A percentile compares a stretch with the other conserved stretches of the same genome.
Evolutionary conservation across 441 rosid genomes (phyloP).

Genomic region (Croton setiger): DNA sequence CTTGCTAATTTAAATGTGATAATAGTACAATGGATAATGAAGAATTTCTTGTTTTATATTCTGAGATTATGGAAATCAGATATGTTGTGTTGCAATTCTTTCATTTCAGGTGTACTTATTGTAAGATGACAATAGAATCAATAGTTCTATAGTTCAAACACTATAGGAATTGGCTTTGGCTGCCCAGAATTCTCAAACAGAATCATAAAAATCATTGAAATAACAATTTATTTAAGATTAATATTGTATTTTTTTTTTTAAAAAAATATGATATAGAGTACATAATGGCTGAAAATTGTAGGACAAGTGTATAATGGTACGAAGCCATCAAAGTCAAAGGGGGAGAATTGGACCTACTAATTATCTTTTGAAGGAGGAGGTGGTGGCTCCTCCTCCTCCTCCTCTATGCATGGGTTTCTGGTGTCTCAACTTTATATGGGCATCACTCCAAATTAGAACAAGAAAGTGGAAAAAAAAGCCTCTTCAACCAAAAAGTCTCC

Average conservation of each 20-base stretch:
- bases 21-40: neutral
- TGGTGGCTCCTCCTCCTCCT: neutral
- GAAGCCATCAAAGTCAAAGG: conserved; percentile 16
- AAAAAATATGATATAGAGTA: neutral
- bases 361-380: neutral
- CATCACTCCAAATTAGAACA: conserved; percentile 20
- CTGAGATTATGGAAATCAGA: too few relatives aligned
- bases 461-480: conserved; percentile 17
- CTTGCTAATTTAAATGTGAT: neutral
- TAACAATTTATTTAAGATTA: neutral
- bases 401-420: conserved; percentile 29
- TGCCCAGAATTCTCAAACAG: neutral
- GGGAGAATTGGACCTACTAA: conserved; percentile 19
- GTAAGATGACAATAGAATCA: neutral
- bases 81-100: neutral
- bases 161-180: neutral
- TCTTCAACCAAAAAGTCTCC: conserved; percentile 2
- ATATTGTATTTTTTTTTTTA: too few relatives aligned
- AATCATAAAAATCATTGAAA: neutral
- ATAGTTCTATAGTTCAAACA: neutral
- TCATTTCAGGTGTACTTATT: neutral
- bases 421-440: conserved; percentile 22
- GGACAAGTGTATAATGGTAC: neutral
- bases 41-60: neutral
- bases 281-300: conserved; percentile 11